Evolutionary conservation across 2,329 filamentous ascomycete genomes (phyloP).

Genomic region (Xylaria sp.): DNA sequence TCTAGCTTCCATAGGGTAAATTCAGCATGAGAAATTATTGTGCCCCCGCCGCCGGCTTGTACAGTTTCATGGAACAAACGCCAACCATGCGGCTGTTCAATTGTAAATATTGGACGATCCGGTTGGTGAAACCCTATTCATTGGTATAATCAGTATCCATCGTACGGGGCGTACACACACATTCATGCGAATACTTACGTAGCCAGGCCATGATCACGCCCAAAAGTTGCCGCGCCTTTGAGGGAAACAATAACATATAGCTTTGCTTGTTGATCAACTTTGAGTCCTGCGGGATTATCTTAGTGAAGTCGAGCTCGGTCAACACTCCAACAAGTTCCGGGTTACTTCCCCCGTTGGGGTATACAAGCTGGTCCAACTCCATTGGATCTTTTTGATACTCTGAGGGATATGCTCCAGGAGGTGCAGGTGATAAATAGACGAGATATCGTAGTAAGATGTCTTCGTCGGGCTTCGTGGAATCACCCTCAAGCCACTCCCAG

Average conservation of each 20-base stretch:
- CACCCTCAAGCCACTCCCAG: conserved; percentile 42
- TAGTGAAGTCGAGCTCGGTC: conserved; percentile 41
- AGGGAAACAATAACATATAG: conserved; percentile 47
- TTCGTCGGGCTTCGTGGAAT: conserved; percentile 24
- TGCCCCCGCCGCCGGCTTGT: conserved; percentile 43
- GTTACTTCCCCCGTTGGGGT: conserved; percentile 31
- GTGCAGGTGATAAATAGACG: conserved; percentile 42
- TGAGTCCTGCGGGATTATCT: conserved; percentile 40
- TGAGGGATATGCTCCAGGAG: conserved; percentile 42
- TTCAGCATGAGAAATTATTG: conserved; percentile 48
- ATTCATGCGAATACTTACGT: conserved; percentile 42
- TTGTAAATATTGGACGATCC: conserved; percentile 47
- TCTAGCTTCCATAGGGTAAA: conserved; percentile 42
- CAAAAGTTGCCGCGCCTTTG: conserved; percentile 41
- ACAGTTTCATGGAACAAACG: conserved; percentile 44
- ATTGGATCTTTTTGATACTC: conserved; percentile 22
- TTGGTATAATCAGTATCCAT: conserved; percentile 22
- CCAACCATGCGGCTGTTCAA: conserved; percentile 44
- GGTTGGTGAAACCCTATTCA: conserved; percentile 43
- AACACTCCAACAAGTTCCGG: conserved; percentile 40
- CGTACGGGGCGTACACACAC: neutral
- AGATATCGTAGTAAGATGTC: conserved; percentile 42
- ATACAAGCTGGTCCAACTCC: conserved; percentile 13
- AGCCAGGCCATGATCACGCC: conserved; percentile 46
- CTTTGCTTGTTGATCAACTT: conserved; percentile 43